These are phyloP conservation scores for Penicillium ochrochloron DNA, from an alignment of 495 filamentous ascomycete genomes.

Conservation along the genomic window DNA sequence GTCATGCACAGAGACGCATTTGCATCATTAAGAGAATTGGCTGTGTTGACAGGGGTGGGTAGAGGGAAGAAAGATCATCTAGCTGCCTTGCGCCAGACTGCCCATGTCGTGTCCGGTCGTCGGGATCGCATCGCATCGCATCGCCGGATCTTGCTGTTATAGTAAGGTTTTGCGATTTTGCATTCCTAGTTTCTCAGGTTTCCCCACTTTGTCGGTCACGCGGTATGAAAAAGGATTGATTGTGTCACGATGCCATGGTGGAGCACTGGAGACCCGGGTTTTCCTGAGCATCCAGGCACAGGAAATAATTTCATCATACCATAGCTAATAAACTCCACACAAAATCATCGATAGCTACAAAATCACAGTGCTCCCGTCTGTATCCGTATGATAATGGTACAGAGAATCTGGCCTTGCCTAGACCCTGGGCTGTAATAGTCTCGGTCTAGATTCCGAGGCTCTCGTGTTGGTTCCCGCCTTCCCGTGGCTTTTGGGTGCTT, in stretches of 20 bases:
- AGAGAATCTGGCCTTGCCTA: not conserved
- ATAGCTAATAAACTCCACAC: not conserved
- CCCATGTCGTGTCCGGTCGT: constrained; percentile 11
- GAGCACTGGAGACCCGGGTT: not conserved
- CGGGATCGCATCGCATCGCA: constrained; percentile 7
- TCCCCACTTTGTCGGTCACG: constrained; percentile 8
- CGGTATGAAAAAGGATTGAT: constrained; percentile 1
- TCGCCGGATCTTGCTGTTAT: constrained; percentile 12
- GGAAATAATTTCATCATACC: not conserved
- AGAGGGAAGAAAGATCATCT: not conserved
- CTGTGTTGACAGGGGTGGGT: not conserved
- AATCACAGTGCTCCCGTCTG: not conserved
- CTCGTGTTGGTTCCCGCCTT: constrained; percentile 9
- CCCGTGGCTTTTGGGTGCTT: not conserved
- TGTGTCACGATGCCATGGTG: not conserved
- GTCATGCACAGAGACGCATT: not conserved
- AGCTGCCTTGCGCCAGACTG: not conserved
- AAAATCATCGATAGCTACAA: not conserved
- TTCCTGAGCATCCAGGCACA: not conserved
- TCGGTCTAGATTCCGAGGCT: constrained; percentile 9
- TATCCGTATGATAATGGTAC: not conserved
- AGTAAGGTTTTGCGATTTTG: constrained; percentile 8
- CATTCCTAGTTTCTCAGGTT: not conserved
- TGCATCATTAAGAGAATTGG: not conserved
- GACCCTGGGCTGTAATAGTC: constrained; percentile 7